Evolutionary conservation across 1,284 basidiomycete species (phyloP).

Genomic region (Apiotrichum gamsii): DNA sequence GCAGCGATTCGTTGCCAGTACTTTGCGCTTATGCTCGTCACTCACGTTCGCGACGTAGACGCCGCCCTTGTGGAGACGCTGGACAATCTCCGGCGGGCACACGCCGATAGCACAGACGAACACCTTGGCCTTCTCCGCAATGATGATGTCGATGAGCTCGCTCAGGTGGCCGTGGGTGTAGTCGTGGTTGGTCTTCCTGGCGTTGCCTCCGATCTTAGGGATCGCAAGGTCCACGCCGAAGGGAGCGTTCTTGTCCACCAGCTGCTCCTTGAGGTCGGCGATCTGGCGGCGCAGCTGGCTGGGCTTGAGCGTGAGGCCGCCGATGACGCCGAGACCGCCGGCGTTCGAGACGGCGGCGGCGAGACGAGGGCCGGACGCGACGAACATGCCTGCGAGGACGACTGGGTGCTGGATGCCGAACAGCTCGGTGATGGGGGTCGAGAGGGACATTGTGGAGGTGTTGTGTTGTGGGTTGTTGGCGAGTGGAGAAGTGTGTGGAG

Average conservation of each 20-base stretch:
- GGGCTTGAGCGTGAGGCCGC: conserved; percentile 52
- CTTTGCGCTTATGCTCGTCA: no score
- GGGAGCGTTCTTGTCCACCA: conserved; percentile 54
- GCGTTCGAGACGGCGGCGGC: conserved; percentile 70
- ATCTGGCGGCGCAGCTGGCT: conserved; percentile 55
- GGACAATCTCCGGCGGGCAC: conserved; percentile 68
- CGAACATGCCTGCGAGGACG: conserved; percentile 76
- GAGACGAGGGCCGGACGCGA: conserved; percentile 76
- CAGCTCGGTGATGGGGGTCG: conserved; percentile 69
- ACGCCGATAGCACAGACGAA: conserved; percentile 79
- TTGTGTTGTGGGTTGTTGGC: no score
- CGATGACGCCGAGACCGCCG: conserved; percentile 79
- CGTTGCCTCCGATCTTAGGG: conserved; percentile 71
- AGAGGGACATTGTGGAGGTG: no score
- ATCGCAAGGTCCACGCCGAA: conserved; percentile 83
- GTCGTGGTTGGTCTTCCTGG: conserved; percentile 68
- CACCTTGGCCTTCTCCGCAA: conserved; percentile 71
- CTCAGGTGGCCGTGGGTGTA: conserved; percentile 61
- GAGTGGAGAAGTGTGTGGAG: no score
- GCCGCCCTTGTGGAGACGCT: conserved; percentile 69
- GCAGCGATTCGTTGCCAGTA: neutral
- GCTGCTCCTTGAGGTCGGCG: conserved; percentile 60
- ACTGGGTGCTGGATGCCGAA: conserved; percentile 83
- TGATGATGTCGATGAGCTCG: conserved; percentile 76
- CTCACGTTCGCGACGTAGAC: conserved; percentile 72